Evolutionary conservation across 805 yeast genomes (phyloP), one percentile per base, ranked within the genome.

Genomic region (Suhomyces sp.): DNA sequence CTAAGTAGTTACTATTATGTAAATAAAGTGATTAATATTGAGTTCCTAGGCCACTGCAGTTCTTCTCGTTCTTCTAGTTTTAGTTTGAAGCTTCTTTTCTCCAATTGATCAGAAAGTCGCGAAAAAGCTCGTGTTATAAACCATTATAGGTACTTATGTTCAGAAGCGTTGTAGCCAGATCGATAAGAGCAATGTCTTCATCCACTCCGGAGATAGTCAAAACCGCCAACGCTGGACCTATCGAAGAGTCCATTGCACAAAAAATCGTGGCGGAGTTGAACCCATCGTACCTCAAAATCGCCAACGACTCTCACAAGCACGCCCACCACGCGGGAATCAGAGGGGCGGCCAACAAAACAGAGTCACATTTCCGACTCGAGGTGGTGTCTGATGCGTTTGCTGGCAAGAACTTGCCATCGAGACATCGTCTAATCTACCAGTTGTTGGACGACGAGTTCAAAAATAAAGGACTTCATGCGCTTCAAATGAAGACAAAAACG

Each of bases 281-380:
- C 56, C 96, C 82, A 20, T 61, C 63, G 7, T 66, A 56, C 57
- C 75, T 81, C 57, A 77, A 72, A 29, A 77, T 93, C 5, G 74
- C 73, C 52, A 93, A 93, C 65, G 97, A 93, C 68, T 89, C 97
- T 6, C 83, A 83, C 68, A 87, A 87, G 64, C 98, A 93, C 68
- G 82, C 91, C 1, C 92, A 89, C 57, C 98, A 93, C 67, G 85
- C 84, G 52, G 91, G 96, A 1, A 79, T 89, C 73, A 78, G 84
- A 49, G 90, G 86, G 3, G 89, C 92, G 7, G 58, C 77, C 1
- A 90, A 90, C 67, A 76, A 73, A 13, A 77, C 79, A 2, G 97
- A 93, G 68, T 86, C 96, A 0, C 97, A 93, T 66, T 90, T 92
- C 68, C 71, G 89, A 51, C 67, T 93, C 35, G 85, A 82, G 46